These are phyloP conservation scores for Tetradesmus lagerheimii DNA, from an alignment of 139 green algal genomes.

Conservation along the genomic window DNA sequence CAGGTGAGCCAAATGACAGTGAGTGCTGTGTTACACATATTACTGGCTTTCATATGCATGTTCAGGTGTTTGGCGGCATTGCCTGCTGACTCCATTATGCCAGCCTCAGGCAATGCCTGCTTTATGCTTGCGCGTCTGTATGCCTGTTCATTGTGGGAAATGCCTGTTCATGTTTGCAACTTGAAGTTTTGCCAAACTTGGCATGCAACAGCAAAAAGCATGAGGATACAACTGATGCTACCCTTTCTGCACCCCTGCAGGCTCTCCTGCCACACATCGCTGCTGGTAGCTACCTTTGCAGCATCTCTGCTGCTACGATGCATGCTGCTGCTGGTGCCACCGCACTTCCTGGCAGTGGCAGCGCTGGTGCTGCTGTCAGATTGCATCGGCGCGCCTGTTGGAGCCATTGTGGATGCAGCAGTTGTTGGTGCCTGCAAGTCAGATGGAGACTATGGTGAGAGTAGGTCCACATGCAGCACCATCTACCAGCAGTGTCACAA, in stretches of 20 bases:
- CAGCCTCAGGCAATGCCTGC: no score
- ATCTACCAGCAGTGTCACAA: no score
- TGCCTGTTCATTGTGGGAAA: no score
- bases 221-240: background rate
- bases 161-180: no score
- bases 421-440: constrained; percentile 45
- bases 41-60: no score
- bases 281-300: constrained; percentile 22
- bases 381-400: constrained; percentile 39
- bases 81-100: background rate
- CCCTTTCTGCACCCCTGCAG: background rate
- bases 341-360: constrained; percentile 31
- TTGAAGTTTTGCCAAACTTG: no score
- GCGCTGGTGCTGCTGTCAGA: constrained; percentile 26
- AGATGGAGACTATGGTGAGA: constrained; percentile 52
- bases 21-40: no score
- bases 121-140: no score
- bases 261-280: constrained; percentile 7
- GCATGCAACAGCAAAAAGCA: background rate
- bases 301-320: background rate
- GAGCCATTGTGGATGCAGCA: constrained; percentile 45
- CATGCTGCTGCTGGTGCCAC: background rate
- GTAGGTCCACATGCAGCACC: background rate
- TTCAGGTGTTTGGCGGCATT: no score
- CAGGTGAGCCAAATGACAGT: background rate